These are phyloP conservation scores for Cyclanthera cordifolia DNA, from an alignment of 306 rosid genomes.

Conservation along the genomic window DNA sequence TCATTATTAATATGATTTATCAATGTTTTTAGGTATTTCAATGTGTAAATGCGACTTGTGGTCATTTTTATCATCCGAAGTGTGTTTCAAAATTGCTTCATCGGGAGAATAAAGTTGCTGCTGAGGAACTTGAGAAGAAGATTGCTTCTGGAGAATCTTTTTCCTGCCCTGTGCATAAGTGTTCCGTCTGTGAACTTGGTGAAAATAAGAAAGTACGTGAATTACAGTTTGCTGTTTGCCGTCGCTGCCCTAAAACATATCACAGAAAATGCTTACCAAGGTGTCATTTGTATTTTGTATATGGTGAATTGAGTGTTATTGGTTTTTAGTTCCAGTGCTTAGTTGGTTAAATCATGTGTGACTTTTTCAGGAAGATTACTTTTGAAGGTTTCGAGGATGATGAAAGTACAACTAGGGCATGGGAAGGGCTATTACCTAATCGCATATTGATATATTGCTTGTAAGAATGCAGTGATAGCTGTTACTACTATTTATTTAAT, in stretches of 20 bases:
- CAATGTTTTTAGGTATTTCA: slow-evolving; percentile 54
- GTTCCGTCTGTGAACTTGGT: slow-evolving; percentile 60
- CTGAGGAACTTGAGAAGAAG: slow-evolving; percentile 40
- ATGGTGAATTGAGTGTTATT: slow-evolving; percentile 6
- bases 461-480: slow-evolving; percentile 36
- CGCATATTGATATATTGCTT: slow-evolving; percentile 79
- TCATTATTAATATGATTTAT: slow-evolving; percentile 15
- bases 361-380: slow-evolving; percentile 46
- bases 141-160: slow-evolving; percentile 58
- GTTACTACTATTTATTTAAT: slow-evolving; percentile 18
- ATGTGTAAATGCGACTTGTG: slow-evolving; percentile 84
- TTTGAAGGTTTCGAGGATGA: slow-evolving; percentile 40
- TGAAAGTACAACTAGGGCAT: slow-evolving; percentile 44
- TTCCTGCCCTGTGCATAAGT: slow-evolving; percentile 73
- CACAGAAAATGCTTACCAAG: slow-evolving; percentile 90
- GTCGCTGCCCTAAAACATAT: slow-evolving; percentile 90
- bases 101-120: slow-evolving; percentile 30
- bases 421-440: slow-evolving; percentile 66
- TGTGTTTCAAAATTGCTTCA: slow-evolving; percentile 56
- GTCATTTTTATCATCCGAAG: slow-evolving; percentile 73
- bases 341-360: slow-evolving; percentile 26
- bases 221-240: slow-evolving; percentile 71
- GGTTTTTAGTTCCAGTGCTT: neutral
- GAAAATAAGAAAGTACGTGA: slow-evolving; percentile 51
- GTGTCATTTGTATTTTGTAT: slow-evolving; percentile 22